Conservation (phyloP, 2,329 filamentous ascomycete genomes). For the Pyrenophora graminea region DNA sequence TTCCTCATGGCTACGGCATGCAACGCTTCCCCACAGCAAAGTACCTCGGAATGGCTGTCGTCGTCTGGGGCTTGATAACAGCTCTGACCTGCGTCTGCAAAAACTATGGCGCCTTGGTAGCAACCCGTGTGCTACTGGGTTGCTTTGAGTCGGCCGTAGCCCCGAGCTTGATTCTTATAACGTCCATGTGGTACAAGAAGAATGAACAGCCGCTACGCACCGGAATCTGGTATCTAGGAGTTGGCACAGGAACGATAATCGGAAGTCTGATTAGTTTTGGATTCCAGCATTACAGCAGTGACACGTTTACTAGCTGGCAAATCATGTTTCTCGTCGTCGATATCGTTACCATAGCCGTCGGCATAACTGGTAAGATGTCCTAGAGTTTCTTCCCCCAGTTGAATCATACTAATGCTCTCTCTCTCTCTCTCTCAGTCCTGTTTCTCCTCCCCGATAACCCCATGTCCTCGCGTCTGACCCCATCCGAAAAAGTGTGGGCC, state of each 20-base stretch:
- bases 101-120: slow-evolving; percentile 56
- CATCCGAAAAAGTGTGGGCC: slow-evolving; percentile 30
- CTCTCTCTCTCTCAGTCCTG: slow-evolving; percentile 51
- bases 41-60: slow-evolving; percentile 53
- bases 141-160: slow-evolving; percentile 54
- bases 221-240: slow-evolving; percentile 48
- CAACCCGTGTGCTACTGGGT: slow-evolving; percentile 57
- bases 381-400: too few species aligned
- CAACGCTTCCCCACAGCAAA: slow-evolving; percentile 59
- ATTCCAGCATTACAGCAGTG: slow-evolving; percentile 58
- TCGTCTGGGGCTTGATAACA: slow-evolving; percentile 55
- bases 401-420: background rate
- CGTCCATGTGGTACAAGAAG: slow-evolving; percentile 68
- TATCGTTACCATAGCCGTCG: slow-evolving; percentile 37
- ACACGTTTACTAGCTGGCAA: slow-evolving; percentile 63
- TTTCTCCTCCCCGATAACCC: slow-evolving; percentile 59
- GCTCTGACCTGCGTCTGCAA: slow-evolving; percentile 54
- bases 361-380: slow-evolving; percentile 25
- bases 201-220: slow-evolving; percentile 64
- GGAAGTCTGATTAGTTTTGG: slow-evolving; percentile 63
- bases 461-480: slow-evolving; percentile 28
- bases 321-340: slow-evolving; percentile 68
- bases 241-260: slow-evolving; percentile 55
- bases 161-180: slow-evolving; percentile 67
- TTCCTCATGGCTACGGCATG: slow-evolving; percentile 55